Conservation (phyloP, 495 filamentous ascomycete genomes). For the Chaetomidium leptoderma region DNA sequence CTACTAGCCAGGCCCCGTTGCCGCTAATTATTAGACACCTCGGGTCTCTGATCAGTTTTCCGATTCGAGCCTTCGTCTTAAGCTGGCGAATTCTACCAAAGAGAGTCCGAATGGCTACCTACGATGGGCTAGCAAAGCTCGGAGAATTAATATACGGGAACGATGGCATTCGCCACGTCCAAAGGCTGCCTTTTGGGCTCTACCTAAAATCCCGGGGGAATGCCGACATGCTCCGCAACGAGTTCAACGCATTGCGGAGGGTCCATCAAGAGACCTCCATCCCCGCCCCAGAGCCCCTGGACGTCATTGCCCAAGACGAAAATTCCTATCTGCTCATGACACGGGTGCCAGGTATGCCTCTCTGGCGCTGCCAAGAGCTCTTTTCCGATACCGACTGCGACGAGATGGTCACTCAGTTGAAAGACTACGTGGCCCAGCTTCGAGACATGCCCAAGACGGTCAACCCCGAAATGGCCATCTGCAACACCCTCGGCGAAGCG, state of each 20-base stretch:
- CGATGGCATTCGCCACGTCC: constrained; percentile 9
- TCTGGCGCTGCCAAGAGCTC: constrained; percentile 23
- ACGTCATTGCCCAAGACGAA: constrained; percentile 17
- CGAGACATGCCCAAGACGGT: constrained; percentile 22
- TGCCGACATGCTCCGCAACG: constrained; percentile 21
- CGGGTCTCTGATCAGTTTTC: not conserved
- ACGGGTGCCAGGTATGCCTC: constrained; percentile 22
- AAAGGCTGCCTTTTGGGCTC: constrained; percentile 34
- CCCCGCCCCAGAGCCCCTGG: constrained; percentile 27
- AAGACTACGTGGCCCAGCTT: constrained; percentile 29
- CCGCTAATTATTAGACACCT: not conserved
- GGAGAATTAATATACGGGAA: constrained; percentile 25
- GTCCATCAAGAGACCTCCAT: constrained; percentile 28
- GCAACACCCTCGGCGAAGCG: constrained; percentile 28
- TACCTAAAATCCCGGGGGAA: constrained; percentile 29
- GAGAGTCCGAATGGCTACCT: constrained; percentile 18
- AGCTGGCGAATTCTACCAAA: constrained; percentile 24
- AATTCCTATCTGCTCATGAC: constrained; percentile 25
- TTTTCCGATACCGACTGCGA: constrained; percentile 24
- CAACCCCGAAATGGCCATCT: constrained; percentile 20
- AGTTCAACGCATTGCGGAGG: constrained; percentile 31
- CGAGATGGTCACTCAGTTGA: constrained; percentile 24
- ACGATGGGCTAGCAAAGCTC: constrained; percentile 24
- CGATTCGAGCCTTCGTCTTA: constrained; percentile 3
- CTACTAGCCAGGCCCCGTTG: not conserved